These are phyloP conservation scores for Centella asiatica DNA, from an alignment of 129 eudicot genomes.

Conservation along the genomic window DNA sequence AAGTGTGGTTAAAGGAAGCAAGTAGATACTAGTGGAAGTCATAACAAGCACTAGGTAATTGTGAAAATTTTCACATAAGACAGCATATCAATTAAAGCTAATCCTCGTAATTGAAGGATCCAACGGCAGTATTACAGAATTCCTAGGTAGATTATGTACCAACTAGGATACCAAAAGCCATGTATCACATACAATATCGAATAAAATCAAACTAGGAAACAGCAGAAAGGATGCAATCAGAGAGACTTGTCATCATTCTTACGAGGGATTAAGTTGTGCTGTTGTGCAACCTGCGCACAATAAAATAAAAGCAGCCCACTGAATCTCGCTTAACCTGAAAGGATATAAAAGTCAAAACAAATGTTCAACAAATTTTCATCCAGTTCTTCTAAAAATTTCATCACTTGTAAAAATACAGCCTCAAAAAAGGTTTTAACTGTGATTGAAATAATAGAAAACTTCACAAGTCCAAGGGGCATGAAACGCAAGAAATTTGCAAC, in stretches of 20 bases:
- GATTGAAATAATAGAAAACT: background rate
- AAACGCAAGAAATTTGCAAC: constrained; percentile 1
- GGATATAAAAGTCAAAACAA: background rate
- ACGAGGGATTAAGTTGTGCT: constrained; percentile 94
- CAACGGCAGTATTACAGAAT: background rate
- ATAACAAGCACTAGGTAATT: too few species aligned
- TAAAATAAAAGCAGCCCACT: constrained; percentile 98
- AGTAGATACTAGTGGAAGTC: too few species aligned
- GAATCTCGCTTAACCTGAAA: constrained; percentile 89
- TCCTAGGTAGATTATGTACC: background rate
- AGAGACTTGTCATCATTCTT: constrained; percentile 26
- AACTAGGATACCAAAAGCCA: background rate
- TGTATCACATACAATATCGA: constrained; percentile 1
- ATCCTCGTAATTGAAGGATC: too few species aligned
- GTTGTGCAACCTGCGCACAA: constrained; percentile 99
- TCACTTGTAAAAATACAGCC: background rate
- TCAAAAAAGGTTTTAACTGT: background rate
- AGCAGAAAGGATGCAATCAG: constrained; percentile 5
- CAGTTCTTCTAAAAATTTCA: background rate
- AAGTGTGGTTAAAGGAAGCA: background rate
- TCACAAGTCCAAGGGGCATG: background rate
- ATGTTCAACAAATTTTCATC: background rate
- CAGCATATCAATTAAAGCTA: too few species aligned
- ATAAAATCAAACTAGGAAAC: constrained; percentile 13
- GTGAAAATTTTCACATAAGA: too few species aligned